Evolutionary conservation across 1,139 yeast species (phyloP), one percentile per base, ranked within the genome.

Genomic region (Taphrina sp.): DNA sequence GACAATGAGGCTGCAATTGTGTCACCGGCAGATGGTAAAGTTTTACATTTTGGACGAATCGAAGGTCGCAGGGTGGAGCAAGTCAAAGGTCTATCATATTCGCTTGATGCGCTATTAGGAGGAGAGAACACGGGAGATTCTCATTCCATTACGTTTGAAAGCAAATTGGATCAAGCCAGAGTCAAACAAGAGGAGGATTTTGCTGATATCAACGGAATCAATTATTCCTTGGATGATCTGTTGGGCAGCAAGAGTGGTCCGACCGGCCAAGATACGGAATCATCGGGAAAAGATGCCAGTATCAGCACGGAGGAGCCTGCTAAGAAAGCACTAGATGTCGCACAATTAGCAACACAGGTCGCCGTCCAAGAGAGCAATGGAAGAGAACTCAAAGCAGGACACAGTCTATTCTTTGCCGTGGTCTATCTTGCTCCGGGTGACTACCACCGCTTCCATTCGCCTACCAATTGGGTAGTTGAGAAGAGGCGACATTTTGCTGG

Each of bases 351-450:
- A 22, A 26, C 52, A 8, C 37, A 49, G 17, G 52, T 58, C 34
- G 56, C 52, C 10, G 37, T 44, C 17, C 22, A 51, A 8, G 42
- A 33, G 33, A 36, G 54, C 24, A 35, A 37, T 33, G 47, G 57
- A 12, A 29, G 49, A 19, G 41, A 24, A 19, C 49, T 59, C n/a
- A 47, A 38, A 3, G 65, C 67, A 14, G 76, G 77, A 49, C 85
- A 83, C 60, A 82, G 83, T 64, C 74, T 94, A 58, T 92, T 77
- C 67, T 92, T 86, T 69, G 83, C 95, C 1, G 99, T 94, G 20
- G 88, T 94, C 35, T 94, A 94, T 68, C 76, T 94, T 58, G 96
- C 97, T 0, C 99, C 99, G 0, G 99, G 98, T 35, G 98, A 94
- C 68, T 94, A 94, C 70, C 99, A 94, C 71, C 83, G 95, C 62